A percentile compares a stretch with the other conserved stretches of the same genome.
These are phyloP conservation scores for Cercospora sp. DNA, from an alignment of 2,329 filamentous ascomycete genomes.

Conservation along the genomic window DNA sequence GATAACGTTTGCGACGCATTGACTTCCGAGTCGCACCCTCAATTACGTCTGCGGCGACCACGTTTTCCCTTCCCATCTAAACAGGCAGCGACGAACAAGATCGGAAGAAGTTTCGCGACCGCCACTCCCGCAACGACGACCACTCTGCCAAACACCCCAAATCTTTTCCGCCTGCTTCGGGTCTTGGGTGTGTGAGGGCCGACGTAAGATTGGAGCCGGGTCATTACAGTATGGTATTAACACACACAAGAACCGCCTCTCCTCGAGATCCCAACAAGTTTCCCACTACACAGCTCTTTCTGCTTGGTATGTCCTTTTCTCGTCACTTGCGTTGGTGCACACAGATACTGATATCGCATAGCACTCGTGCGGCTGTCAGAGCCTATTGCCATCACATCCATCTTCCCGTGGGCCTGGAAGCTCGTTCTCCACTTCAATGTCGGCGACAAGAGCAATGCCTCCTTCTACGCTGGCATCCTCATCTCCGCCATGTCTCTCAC, in stretches of 20 bases:
- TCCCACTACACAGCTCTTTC: conserved; percentile 76
- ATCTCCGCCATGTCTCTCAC: conserved; percentile 83
- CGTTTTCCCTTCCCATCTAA: neutral
- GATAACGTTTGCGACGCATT: neutral
- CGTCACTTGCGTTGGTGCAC: too few species aligned
- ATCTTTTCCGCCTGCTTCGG: neutral
- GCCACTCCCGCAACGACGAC: neutral
- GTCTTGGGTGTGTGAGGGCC: conserved; percentile 15
- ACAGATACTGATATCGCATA: conserved; percentile 46
- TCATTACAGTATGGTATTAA: conserved; percentile 28
- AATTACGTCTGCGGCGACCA: conserved; percentile 6
- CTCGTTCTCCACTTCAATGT: conserved; percentile 76
- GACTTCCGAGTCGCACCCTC: neutral
- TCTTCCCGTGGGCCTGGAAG: conserved; percentile 89
- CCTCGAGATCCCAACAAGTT: conserved; percentile 71
- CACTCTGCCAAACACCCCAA: neutral
- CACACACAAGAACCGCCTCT: conserved; percentile 35
- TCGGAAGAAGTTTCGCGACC: neutral
- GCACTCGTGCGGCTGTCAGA: conserved; percentile 91
- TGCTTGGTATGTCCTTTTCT: conserved; percentile 72
- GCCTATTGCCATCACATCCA: conserved; percentile 88
- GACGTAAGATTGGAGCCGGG: conserved; percentile 31
- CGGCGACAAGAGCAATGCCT: conserved; percentile 72
- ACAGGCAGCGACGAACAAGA: neutral
- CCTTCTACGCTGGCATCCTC: conserved; percentile 82